Evolutionary conservation across 805 yeast genomes (phyloP).

Genomic region (Wickerhamomyces silvicola): DNA sequence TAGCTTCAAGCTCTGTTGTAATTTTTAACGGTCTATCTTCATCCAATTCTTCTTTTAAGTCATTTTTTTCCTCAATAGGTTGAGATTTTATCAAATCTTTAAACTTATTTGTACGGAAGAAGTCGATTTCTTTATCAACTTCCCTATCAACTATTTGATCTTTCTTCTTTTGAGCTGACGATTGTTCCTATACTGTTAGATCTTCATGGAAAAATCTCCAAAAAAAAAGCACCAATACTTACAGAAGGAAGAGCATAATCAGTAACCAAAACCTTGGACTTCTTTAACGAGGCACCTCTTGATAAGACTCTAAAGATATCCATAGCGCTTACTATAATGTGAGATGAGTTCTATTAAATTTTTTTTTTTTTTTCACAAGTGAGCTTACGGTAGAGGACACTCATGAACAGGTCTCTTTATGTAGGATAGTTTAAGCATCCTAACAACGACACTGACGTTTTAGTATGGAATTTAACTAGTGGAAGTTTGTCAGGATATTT

Average conservation of each 20-base stretch:
- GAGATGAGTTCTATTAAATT: neutral
- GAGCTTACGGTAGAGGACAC: neutral
- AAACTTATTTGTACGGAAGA: conserved; percentile 57
- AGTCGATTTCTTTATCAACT: conserved; percentile 72
- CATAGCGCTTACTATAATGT: conserved; percentile 41
- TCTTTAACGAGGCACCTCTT: conserved; percentile 78
- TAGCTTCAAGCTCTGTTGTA: conserved; percentile 52
- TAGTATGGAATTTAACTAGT: too few species aligned
- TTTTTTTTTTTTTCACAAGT: neutral
- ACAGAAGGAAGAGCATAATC: conserved; percentile 23
- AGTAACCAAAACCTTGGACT: conserved; percentile 31
- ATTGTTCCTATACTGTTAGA: conserved; percentile 11
- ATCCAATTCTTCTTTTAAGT: conserved; percentile 20
- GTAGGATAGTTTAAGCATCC: too few species aligned
- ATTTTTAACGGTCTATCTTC: conserved; percentile 37
- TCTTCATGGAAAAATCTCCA: conserved; percentile 19
- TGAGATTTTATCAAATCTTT: conserved; percentile 19
- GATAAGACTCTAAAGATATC: conserved; percentile 83
- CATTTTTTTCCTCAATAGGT: conserved; percentile 18
- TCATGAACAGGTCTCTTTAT: neutral
- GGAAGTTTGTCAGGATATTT: neutral
- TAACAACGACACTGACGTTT: too few species aligned
- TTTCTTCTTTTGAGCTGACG: conserved; percentile 23
- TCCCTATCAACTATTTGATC: conserved; percentile 38
- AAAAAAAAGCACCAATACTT: conserved; percentile 18